Conservation (phyloP, 192 early-diverging fungal genomes). For the Entomortierella lignicola region DNA sequence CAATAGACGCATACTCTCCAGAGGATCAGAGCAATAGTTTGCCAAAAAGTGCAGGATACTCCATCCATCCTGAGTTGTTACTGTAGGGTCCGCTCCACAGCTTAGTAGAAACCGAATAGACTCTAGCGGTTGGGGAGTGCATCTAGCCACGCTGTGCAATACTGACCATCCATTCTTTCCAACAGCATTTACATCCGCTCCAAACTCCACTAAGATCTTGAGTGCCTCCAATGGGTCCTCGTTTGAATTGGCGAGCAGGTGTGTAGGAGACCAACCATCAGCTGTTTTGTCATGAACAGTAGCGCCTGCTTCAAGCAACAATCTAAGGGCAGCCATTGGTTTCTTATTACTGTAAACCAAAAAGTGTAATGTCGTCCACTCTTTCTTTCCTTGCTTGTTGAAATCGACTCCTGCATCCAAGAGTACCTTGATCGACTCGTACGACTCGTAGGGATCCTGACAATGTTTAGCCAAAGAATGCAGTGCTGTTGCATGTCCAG, state of each 20-base stretch:
- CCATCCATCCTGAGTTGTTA: constrained; percentile 60
- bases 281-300: constrained; percentile 60
- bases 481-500: constrained; percentile 43
- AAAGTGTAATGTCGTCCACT: constrained; percentile 69
- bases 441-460: constrained; percentile 45
- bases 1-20: constrained; percentile 60
- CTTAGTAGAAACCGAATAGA: constrained; percentile 57
- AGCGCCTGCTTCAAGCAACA: constrained; percentile 64
- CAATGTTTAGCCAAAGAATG: constrained; percentile 52
- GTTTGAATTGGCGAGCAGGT: constrained; percentile 51
- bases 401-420: constrained; percentile 68
- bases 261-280: constrained; percentile 51
- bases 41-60: constrained; percentile 66
- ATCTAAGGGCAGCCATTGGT: constrained; percentile 42
- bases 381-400: constrained; percentile 67
- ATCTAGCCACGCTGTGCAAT: constrained; percentile 47
- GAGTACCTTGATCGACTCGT: constrained; percentile 49
- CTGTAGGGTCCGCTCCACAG: constrained; percentile 53
- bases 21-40: constrained; percentile 62
- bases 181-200: constrained; percentile 52
- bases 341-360: constrained; percentile 51
- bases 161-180: constrained; percentile 54
- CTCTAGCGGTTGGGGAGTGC: constrained; percentile 43
- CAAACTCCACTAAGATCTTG: constrained; percentile 49
- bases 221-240: constrained; percentile 51